These are phyloP conservation scores for Aspergillus jensenii DNA, from an alignment of 2,329 filamentous ascomycete genomes.

Conservation along the genomic window DNA sequence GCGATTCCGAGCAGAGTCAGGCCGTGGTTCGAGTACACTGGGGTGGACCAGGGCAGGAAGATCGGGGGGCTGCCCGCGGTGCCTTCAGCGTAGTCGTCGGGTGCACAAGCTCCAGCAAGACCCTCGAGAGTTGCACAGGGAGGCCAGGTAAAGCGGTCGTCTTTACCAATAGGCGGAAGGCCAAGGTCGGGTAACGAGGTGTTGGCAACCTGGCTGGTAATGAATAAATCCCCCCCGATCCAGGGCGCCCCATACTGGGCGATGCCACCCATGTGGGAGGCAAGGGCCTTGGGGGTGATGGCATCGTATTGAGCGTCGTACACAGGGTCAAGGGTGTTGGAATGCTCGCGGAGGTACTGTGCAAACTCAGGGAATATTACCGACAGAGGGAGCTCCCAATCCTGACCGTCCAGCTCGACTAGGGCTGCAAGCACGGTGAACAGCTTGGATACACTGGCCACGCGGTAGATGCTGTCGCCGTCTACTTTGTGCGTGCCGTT, in stretches of 20 bases:
- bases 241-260: slow-evolving; percentile 16
- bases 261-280: slow-evolving; percentile 49
- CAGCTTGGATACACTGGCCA: slow-evolving; percentile 44
- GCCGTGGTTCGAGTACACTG: slow-evolving; percentile 52
- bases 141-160: slow-evolving; percentile 9
- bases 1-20: slow-evolving; percentile 42
- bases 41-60: slow-evolving; percentile 46
- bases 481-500: slow-evolving; percentile 39
- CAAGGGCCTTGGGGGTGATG: slow-evolving; percentile 48
- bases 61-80: slow-evolving; percentile 31
- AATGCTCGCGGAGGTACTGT: slow-evolving; percentile 21
- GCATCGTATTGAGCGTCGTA: slow-evolving; percentile 47
- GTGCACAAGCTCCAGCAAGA: background rate
- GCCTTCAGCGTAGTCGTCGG: background rate
- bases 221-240: background rate
- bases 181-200: too few relatives aligned
- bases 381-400: slow-evolving; percentile 48
- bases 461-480: slow-evolving; percentile 44
- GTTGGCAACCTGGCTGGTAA: too few relatives aligned
- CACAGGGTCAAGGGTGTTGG: slow-evolving; percentile 28
- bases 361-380: slow-evolving; percentile 46
- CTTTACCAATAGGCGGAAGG: slow-evolving; percentile 31
- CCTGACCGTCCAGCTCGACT: slow-evolving; percentile 30
- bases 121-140: slow-evolving; percentile 10
- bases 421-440: slow-evolving; percentile 42